phyloP scores from a whole-genome alignment of 2,329 filamentous ascomycete species.

The Monilinia aucupariae region DNA sequence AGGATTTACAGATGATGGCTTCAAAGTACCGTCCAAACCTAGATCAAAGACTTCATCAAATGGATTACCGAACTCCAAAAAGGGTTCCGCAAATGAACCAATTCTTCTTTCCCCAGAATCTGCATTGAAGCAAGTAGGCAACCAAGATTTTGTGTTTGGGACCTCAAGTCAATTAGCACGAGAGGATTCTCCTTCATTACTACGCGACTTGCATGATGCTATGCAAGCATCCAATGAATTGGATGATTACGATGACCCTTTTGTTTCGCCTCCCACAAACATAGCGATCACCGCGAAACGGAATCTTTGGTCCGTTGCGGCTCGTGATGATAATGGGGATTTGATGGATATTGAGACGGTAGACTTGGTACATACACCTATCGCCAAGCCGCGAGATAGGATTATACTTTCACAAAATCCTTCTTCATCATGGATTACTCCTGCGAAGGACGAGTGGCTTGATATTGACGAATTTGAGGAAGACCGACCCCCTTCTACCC shows the following conservation, averaged over 20 bases:
- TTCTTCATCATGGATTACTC: background rate
- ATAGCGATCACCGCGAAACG: slow-evolving; percentile 20
- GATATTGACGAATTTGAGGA: slow-evolving; percentile 26
- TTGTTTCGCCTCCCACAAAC: slow-evolving; percentile 28
- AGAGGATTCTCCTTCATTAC: slow-evolving; percentile 63
- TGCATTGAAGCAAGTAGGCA: slow-evolving; percentile 58
- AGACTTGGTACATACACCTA: slow-evolving; percentile 45
- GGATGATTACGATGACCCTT: slow-evolving; percentile 36
- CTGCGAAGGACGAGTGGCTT: slow-evolving; percentile 25
- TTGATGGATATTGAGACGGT: slow-evolving; percentile 53
- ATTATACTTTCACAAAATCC: background rate
- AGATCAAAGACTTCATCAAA: slow-evolving; percentile 29
- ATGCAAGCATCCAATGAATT: slow-evolving; percentile 53
- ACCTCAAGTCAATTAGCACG: slow-evolving; percentile 76
- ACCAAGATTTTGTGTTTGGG: slow-evolving; percentile 77
- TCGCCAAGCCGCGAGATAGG: slow-evolving; percentile 16
- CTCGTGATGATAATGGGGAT: slow-evolving; percentile 59
- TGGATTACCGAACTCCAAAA: slow-evolving; percentile 36
- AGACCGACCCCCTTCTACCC: slow-evolving; percentile 12
- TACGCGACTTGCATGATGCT: slow-evolving; percentile 57
- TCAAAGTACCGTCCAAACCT: slow-evolving; percentile 28
- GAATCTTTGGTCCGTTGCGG: slow-evolving; percentile 65
- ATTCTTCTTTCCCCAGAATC: slow-evolving; percentile 62
- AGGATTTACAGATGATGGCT: slow-evolving; percentile 17
- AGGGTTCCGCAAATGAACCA: slow-evolving; percentile 38